These are phyloP conservation scores for Sinapis alba DNA, from an alignment of 441 rosid genomes.

Conservation along the genomic window DNA sequence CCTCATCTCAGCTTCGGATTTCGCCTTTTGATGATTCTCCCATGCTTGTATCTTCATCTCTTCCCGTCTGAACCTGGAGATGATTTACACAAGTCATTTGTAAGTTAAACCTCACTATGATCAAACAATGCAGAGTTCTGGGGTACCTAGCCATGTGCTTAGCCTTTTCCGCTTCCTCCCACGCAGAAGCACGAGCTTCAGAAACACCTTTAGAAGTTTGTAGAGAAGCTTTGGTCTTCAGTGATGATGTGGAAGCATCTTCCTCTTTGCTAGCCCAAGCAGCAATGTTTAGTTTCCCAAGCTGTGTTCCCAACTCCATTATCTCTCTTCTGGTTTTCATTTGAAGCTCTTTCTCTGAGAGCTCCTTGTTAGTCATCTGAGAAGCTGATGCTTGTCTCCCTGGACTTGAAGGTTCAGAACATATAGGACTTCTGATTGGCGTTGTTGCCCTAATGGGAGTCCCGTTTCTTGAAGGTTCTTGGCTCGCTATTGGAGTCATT, in stretches of 20 bases:
- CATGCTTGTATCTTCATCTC: slow-evolving; percentile 83
- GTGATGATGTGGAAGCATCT: slow-evolving; percentile 61
- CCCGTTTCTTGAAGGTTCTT: slow-evolving; percentile 80
- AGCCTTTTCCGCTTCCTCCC: slow-evolving; percentile 87
- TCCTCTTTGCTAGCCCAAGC: slow-evolving; percentile 87
- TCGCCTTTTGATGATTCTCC: slow-evolving; percentile 81
- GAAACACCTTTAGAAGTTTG: slow-evolving; percentile 47
- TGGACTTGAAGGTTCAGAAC: slow-evolving; percentile 70
- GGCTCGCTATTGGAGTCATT: slow-evolving; percentile 83
- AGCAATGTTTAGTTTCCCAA: slow-evolving; percentile 75
- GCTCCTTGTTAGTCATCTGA: slow-evolving; percentile 39
- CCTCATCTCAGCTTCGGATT: slow-evolving; percentile 75
- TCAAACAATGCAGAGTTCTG: slow-evolving; percentile 11
- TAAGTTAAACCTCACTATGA: not conserved
- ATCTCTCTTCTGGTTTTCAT: slow-evolving; percentile 78
- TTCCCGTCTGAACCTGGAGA: slow-evolving; percentile 70
- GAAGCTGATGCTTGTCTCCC: slow-evolving; percentile 42
- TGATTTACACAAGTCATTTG: not conserved
- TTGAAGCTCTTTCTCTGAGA: slow-evolving; percentile 66
- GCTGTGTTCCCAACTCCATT: slow-evolving; percentile 67
- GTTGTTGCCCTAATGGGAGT: slow-evolving; percentile 76
- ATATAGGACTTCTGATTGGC: slow-evolving; percentile 67
- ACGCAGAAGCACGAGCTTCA: slow-evolving; percentile 68
- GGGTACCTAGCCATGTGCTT: slow-evolving; percentile 73
- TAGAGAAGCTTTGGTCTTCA: slow-evolving; percentile 50